Evolutionary conservation across 2,329 filamentous ascomycete species (phyloP).

Genomic region (Triangularia verruculosa): DNA sequence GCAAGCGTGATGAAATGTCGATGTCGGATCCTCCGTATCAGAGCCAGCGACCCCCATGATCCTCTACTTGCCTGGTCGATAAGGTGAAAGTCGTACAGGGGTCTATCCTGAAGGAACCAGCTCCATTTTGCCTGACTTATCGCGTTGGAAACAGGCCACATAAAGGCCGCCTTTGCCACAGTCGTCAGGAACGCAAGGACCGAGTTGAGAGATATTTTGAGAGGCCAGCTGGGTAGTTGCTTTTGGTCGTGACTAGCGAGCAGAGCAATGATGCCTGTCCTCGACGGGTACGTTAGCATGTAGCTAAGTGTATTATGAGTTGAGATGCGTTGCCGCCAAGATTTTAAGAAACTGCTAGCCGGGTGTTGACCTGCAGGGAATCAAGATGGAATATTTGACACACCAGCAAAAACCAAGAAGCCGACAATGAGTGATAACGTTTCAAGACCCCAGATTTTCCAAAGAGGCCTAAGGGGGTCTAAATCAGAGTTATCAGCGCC

Average conservation of each 20-base stretch:
- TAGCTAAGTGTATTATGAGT: background rate
- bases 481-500: too few species aligned
- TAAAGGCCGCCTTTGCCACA: conserved; percentile 17
- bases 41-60: background rate
- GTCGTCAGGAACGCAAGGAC: conserved; percentile 18
- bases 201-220: conserved; percentile 11
- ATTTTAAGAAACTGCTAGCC: too few species aligned
- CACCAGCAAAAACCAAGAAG: background rate
- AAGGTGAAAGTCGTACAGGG: conserved; percentile 9
- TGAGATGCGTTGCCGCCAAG: too few species aligned
- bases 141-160: conserved; percentile 9
- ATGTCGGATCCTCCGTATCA: background rate
- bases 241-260: background rate
- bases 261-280: background rate
- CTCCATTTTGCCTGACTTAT: conserved; percentile 19
- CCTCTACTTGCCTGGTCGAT: conserved; percentile 13
- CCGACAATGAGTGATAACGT: background rate
- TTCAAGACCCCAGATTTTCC: background rate
- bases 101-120: background rate
- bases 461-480: background rate
- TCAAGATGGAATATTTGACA: too few species aligned
- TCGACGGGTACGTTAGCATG: too few species aligned
- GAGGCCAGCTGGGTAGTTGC: background rate
- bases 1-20: background rate
- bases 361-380: too few species aligned